A percentile compares a stretch with the other conserved stretches of the same genome.
These are phyloP conservation scores for Hylodesmum podocarpum DNA, from an alignment of 306 rosid genomes.

Conservation along the genomic window DNA sequence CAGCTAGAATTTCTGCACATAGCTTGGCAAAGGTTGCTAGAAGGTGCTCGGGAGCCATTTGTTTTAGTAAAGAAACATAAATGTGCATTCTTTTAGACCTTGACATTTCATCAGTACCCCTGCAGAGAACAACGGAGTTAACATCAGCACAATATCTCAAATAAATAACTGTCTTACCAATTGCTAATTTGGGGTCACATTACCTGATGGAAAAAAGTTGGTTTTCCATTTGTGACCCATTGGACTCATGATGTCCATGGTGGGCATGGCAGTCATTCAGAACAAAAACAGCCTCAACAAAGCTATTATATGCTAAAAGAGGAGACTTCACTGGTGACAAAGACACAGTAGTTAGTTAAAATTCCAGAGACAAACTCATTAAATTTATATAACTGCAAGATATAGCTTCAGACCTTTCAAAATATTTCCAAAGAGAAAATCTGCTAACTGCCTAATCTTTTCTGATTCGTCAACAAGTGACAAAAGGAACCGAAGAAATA, in stretches of 20 bases:
- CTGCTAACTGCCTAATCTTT: constrained; percentile 74
- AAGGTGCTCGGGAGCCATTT: constrained; percentile 97
- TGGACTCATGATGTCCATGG: constrained; percentile 61
- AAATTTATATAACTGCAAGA: constrained; percentile 30
- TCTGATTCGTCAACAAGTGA: constrained; percentile 96
- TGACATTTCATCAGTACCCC: constrained; percentile 78
- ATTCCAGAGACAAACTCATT: background rate
- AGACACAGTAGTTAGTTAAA: constrained; percentile 21
- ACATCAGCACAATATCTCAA: constrained; percentile 5
- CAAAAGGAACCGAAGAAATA: constrained; percentile 90
- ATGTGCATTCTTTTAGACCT: constrained; percentile 88
- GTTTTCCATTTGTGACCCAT: constrained; percentile 53
- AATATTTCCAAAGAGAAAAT: constrained; percentile 80
- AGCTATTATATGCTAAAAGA: constrained; percentile 90
- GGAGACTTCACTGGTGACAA: constrained; percentile 77
- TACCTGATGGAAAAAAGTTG: constrained; percentile 81
- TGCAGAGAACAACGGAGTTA: constrained; percentile 32
- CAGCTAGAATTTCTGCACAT: constrained; percentile 87
- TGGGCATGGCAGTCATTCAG: constrained; percentile 76
- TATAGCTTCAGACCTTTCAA: constrained; percentile 65
- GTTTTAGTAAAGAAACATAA: constrained; percentile 83
- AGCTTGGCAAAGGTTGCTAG: constrained; percentile 89
- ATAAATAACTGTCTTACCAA: constrained; percentile 14
- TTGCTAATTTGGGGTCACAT: constrained; percentile 22
- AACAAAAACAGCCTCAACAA: constrained; percentile 85